A percentile compares a stretch with the other conserved stretches of the same genome.
phyloP scores from a whole-genome alignment of 1,284 basidiomycete species.

The Leccinum proximum region DNA sequence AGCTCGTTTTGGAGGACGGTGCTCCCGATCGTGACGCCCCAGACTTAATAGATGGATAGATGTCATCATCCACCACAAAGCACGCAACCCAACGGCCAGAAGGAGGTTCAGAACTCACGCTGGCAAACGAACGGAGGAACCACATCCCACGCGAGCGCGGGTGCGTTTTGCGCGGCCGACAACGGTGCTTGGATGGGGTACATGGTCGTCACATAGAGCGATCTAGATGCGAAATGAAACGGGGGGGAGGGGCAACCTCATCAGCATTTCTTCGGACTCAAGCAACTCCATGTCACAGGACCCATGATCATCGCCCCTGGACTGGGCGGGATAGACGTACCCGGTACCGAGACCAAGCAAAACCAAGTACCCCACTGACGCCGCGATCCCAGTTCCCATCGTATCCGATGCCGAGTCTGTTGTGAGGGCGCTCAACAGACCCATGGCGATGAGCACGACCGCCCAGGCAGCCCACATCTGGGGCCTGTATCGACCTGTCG shows the following conservation, averaged over 20 bases:
- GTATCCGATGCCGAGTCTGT: not conserved
- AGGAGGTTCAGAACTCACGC: conserved; percentile 8
- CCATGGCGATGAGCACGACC: conserved; percentile 7
- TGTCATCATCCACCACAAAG: not conserved
- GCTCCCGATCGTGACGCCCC: conserved; percentile 23
- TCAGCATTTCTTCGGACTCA: not conserved
- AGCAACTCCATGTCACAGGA: not conserved
- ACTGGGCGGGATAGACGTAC: not conserved
- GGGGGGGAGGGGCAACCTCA: no score
- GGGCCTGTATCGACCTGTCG: conserved; percentile 13
- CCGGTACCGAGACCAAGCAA: conserved; percentile 8
- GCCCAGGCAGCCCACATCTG: conserved; percentile 19
- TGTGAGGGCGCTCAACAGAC: conserved; percentile 9
- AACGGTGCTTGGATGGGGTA: conserved; percentile 35
- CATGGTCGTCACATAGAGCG: conserved; percentile 12
- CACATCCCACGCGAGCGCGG: conserved; percentile 26
- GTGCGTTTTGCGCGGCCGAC: conserved; percentile 21
- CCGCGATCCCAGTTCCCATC: not conserved
- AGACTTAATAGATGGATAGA: conserved; percentile 10
- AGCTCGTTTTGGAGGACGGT: conserved; percentile 23
- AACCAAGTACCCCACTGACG: conserved; percentile 8
- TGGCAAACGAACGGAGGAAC: conserved; percentile 28
- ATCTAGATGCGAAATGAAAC: not conserved
- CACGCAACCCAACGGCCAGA: not conserved
- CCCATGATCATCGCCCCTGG: no score